Conservation (phyloP, 2,329 filamentous ascomycete species). For the Pestalotiopsis sp. region DNA sequence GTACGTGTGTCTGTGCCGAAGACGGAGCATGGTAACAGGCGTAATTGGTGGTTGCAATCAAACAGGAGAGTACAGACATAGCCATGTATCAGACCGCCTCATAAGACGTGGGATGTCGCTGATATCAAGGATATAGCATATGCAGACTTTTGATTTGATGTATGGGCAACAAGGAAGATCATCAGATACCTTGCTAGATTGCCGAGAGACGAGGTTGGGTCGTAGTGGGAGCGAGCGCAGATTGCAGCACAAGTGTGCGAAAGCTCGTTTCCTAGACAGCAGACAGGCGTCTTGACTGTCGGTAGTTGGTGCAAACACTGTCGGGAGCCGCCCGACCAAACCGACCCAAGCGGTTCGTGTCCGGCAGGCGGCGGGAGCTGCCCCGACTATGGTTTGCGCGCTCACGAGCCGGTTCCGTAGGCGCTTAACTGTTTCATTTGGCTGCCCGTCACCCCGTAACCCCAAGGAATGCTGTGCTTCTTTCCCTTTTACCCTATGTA, state of each 20-base stretch:
- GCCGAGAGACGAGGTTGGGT: neutral
- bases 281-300: neutral
- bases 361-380: neutral
- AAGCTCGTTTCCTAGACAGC: neutral
- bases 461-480: neutral
- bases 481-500: neutral
- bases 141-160: neutral
- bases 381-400: neutral
- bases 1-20: neutral
- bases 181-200: neutral
- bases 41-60: neutral
- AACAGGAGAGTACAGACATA: neutral
- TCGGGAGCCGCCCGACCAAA: neutral
- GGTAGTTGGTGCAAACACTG: neutral
- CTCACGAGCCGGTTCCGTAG: neutral
- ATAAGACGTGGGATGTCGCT: neutral
- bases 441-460: neutral
- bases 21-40: neutral
- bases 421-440: neutral
- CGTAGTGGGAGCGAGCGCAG: neutral
- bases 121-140: neutral
- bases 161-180: neutral
- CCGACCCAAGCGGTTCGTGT: neutral
- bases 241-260: neutral
- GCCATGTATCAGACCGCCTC: neutral